These are phyloP conservation scores for Synchytrium microbalum DNA, from an alignment of 371 early-diverging fungal species.

Conservation along the genomic window DNA sequence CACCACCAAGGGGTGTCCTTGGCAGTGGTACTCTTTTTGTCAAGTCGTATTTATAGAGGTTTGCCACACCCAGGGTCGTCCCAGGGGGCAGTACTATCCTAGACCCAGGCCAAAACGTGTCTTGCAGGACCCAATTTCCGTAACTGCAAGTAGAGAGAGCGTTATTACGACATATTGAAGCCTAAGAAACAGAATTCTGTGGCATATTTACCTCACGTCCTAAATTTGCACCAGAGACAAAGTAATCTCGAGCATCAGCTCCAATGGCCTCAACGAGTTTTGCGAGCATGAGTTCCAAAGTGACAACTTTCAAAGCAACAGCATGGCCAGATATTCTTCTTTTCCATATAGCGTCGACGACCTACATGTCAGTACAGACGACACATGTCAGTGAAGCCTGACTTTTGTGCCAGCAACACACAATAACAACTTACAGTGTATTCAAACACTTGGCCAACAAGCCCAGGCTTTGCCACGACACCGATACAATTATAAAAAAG, in stretches of 20 bases:
- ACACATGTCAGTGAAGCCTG: too few species aligned
- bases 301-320: background rate
- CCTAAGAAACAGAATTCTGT: too few species aligned
- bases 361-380: background rate
- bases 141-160: too few species aligned
- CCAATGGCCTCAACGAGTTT: background rate
- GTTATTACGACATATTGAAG: too few species aligned
- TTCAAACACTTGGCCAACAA: conserved; percentile 95
- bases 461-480: conserved; percentile 96
- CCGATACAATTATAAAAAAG: too few species aligned
- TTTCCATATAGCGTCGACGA: background rate
- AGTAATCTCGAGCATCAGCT: background rate
- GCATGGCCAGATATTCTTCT: background rate
- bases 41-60: too few species aligned
- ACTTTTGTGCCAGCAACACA: background rate
- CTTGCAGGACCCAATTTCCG: too few species aligned
- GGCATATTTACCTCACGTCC: background rate
- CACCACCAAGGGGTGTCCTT: too few species aligned
- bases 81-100: too few species aligned
- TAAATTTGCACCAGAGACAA: background rate
- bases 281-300: background rate
- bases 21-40: too few species aligned
- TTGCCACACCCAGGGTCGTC: too few species aligned
- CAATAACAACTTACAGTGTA: background rate
- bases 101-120: too few species aligned